Evolutionary conservation across 2,329 filamentous ascomycete species (phyloP).

Genomic region (Penicillium sp.): DNA sequence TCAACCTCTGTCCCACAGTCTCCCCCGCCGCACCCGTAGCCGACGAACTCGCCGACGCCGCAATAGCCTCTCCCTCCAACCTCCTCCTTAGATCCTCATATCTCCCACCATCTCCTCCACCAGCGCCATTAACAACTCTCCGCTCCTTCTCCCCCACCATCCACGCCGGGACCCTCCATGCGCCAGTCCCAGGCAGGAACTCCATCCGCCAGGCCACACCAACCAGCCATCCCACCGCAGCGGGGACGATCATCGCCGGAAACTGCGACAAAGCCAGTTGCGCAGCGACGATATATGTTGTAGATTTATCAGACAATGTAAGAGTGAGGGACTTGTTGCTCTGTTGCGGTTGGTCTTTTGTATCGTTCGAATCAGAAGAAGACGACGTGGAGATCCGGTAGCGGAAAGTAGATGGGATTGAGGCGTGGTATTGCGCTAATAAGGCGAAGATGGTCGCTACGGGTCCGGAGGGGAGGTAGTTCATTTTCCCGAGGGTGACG

Average conservation of each 20-base stretch:
- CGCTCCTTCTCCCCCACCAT: conserved; percentile 60
- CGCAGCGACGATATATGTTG: conserved; percentile 71
- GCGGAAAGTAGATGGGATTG: conserved; percentile 77
- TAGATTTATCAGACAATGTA: conserved; percentile 85
- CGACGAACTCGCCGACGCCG: too few relatives aligned
- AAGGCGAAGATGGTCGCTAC: conserved; percentile 79
- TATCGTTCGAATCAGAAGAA: conserved; percentile 3
- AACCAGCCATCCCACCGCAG: conserved; percentile 71
- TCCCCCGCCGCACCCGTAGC: conserved; percentile 21
- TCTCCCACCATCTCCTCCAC: conserved; percentile 21
- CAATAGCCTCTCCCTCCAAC: conserved; percentile 34
- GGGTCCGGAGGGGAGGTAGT: conserved; percentile 82
- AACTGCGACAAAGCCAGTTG: conserved; percentile 87
- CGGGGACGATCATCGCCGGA: conserved; percentile 69
- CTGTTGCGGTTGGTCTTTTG: conserved; percentile 12
- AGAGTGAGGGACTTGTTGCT: conserved; percentile 51
- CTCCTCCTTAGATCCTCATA: conserved; percentile 35
- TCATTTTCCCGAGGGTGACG: conserved; percentile 63
- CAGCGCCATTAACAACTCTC: conserved; percentile 12
- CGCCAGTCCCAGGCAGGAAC: too few relatives aligned
- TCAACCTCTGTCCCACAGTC: too few relatives aligned
- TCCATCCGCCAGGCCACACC: conserved; percentile 83
- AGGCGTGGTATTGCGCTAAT: conserved; percentile 85
- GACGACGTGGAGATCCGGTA: conserved; percentile 44
- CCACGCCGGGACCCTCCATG: conserved; percentile 71